A percentile compares a stretch with the other conserved stretches of the same genome.
Conservation (phyloP, 164 flowering plant genomes). For the Magnolia sinica region DNA sequence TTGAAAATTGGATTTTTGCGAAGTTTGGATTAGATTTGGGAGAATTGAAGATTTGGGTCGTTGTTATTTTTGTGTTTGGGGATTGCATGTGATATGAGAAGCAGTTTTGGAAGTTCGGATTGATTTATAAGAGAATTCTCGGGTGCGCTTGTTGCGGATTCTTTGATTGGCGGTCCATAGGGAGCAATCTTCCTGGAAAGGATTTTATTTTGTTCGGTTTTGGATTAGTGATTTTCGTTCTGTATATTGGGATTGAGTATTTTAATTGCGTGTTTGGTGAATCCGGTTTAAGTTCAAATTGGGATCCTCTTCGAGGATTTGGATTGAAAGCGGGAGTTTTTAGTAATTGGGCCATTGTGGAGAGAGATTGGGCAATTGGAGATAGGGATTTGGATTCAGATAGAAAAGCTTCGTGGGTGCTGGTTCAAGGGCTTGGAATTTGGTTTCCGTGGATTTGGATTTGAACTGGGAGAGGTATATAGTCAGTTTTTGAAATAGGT, state of each 20-base stretch:
- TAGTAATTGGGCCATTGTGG: too few relatives aligned
- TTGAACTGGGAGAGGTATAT: neutral
- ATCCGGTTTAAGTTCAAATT: too few relatives aligned
- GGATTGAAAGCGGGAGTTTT: too few relatives aligned
- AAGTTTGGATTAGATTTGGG: neutral
- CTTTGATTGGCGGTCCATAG: neutral
- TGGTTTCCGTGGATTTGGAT: neutral
- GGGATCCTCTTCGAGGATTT: too few relatives aligned
- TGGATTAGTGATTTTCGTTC: too few relatives aligned
- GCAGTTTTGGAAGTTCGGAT: neutral
- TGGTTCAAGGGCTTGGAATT: neutral
- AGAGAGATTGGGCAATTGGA: neutral
- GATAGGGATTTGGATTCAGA: neutral
- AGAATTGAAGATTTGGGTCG: neutral
- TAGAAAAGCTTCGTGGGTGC: neutral
- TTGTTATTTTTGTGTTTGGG: neutral
- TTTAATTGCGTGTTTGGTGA: too few relatives aligned
- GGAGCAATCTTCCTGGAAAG: too few relatives aligned
- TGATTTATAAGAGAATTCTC: neutral
- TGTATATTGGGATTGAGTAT: too few relatives aligned
- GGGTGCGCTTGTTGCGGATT: neutral
- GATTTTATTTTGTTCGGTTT: too few relatives aligned
- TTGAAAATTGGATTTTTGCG: neutral
- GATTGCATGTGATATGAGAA: neutral
- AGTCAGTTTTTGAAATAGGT: neutral